phyloP scores from a whole-genome alignment of 331 rosid genomes.

The Spiraea crenata region DNA sequence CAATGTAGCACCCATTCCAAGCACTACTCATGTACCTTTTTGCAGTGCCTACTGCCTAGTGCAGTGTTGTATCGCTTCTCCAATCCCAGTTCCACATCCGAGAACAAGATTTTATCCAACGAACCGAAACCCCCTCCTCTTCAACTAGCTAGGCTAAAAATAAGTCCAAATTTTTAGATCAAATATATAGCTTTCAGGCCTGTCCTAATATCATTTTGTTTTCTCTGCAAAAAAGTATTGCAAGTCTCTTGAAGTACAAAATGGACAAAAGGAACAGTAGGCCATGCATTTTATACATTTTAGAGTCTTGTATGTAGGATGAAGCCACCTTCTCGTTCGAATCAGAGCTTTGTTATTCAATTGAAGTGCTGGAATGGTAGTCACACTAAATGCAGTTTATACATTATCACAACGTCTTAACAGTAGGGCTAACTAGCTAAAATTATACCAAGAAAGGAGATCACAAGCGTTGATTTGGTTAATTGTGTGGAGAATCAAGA shows the following conservation, averaged over 20 bases:
- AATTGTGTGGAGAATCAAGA: not conserved
- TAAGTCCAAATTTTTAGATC: no score
- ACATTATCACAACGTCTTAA: not conserved
- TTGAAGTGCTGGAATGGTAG: not conserved
- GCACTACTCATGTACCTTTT: conserved; percentile 52
- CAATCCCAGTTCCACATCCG: conserved; percentile 12
- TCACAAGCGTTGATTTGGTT: not conserved
- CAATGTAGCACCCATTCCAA: conserved; percentile 47
- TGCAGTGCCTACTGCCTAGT: conserved; percentile 41
- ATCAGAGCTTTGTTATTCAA: not conserved
- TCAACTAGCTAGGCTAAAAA: not conserved
- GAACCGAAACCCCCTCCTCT: conserved; percentile 25
- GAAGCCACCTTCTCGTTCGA: not conserved
- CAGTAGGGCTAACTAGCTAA: conserved; percentile 6
- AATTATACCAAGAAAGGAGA: not conserved
- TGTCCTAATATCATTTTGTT: no score
- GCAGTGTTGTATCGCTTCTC: conserved; percentile 36
- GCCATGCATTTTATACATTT: no score
- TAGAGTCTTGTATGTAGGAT: not conserved
- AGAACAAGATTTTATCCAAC: conserved; percentile 32
- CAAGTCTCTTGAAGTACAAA: no score
- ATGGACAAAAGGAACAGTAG: not conserved
- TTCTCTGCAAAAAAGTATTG: not conserved
- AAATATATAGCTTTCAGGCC: no score
- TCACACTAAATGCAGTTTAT: not conserved